Conservation (phyloP, 2,329 filamentous ascomycete species). For the Monilinia vaccinii-corymbosi region DNA sequence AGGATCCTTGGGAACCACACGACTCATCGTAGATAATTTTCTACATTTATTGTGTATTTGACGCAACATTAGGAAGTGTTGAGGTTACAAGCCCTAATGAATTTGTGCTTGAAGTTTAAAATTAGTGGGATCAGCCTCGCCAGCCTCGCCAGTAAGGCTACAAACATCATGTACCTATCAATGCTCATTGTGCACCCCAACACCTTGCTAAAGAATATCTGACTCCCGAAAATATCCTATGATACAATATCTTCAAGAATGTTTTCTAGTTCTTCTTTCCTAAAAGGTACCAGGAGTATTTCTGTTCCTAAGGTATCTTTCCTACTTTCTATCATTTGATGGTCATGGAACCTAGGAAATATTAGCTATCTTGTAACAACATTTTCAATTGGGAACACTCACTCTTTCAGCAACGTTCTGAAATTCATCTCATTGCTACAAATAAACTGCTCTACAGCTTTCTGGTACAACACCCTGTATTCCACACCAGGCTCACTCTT, state of each 20-base stretch:
- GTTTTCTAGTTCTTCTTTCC: constrained; percentile 78
- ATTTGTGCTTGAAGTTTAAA: neutral
- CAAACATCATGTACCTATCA: neutral
- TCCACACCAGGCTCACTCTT: constrained; percentile 57
- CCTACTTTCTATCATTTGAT: constrained; percentile 88
- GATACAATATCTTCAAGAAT: constrained; percentile 65
- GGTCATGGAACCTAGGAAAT: constrained; percentile 71
- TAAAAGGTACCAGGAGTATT: constrained; percentile 74
- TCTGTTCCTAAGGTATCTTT: constrained; percentile 83
- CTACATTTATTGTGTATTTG: constrained; percentile 6
- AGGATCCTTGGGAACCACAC: constrained; percentile 41
- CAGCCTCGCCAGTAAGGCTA: neutral
- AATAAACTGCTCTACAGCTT: constrained; percentile 93
- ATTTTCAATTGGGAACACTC: constrained; percentile 27
- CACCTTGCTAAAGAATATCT: constrained; percentile 12
- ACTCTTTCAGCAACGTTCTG: constrained; percentile 88
- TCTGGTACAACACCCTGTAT: constrained; percentile 86
- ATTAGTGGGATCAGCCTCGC: neutral
- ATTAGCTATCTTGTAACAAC: constrained; percentile 19
- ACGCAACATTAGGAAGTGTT: constrained; percentile 15
- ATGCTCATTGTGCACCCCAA: constrained; percentile 2
- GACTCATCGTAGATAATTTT: constrained; percentile 17
- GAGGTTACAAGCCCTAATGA: neutral
- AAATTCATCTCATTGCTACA: constrained; percentile 96
- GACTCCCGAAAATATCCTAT: neutral